Evolutionary conservation across 2,329 filamentous ascomycete species (phyloP), one percentile per base, ranked within the genome.

Genomic region (Aspergillus sp.): DNA sequence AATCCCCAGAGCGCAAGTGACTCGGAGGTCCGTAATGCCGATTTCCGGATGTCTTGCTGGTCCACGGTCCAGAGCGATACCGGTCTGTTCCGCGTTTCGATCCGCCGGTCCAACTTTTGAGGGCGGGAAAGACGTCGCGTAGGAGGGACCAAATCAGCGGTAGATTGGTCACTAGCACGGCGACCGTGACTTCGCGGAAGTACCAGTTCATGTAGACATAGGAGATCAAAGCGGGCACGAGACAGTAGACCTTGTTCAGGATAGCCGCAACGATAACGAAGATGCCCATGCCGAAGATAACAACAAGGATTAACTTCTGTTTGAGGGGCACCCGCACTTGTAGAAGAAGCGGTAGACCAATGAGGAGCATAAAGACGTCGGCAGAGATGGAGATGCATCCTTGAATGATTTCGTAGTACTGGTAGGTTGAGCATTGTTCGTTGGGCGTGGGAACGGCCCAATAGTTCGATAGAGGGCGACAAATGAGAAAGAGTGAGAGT

Each of bases 61-160:
- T 71, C 70, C 71, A 74, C 5, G 69, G 67, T 0, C 66, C 71
- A 9, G 69, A 73, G 49, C 68, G 67, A 64, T 76, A 75, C 49
- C 70, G 68, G 22, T 75, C 71, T 10, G 73, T 71, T 18, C 59
- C 66, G 26, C 69, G 66, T 55, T 69, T 73, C 10, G 74, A 77
- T 29, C 73, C 74, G 2, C 74, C 75, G 11, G 73, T 75, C 75
- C 75, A 77, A 59, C 73, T 76, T 63, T 73, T 75, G 61, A 77
- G 68, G 1, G 67, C 67, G 2, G 75, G 76, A 72, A 84, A 84
- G 20, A 82, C 65, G 54, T 82, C 78, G 16, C 80, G 75, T 7
- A 84, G 67, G 2, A 84, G 74, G 1, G 81, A 81, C 81, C 81
- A 84, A 12, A 81, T 77, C 47, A 81, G 79, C 0, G 81, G 81